Evolutionary conservation across 2,329 filamentous ascomycete genomes (phyloP).

Genomic region (Fusarium nodosum): DNA sequence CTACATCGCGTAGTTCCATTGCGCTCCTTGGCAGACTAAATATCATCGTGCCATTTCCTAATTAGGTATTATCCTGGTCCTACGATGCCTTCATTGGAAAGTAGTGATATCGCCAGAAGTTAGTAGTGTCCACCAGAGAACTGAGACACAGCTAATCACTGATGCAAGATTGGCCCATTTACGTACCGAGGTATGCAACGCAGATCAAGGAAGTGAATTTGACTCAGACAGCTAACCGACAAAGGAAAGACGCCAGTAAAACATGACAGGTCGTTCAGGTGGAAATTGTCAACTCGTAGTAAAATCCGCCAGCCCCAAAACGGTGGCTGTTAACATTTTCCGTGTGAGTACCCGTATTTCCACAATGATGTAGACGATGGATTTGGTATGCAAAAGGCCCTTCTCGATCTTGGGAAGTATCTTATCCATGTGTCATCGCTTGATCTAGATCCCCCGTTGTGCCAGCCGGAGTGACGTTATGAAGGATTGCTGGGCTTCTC

Average conservation of each 20-base stretch:
- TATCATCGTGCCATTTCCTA: not conserved
- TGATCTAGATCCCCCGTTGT: not conserved
- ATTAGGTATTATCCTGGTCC: not conserved
- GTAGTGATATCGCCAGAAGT: not conserved
- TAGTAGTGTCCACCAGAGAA: not conserved
- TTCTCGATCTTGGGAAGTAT: not conserved
- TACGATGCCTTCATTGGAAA: not conserved
- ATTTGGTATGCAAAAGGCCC: not conserved
- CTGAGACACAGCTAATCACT: not conserved
- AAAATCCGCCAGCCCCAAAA: not conserved
- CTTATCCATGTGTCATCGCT: not conserved
- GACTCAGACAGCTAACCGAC: not conserved
- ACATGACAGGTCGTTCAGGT: not conserved
- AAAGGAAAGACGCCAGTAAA: not conserved
- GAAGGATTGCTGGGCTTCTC: not conserved
- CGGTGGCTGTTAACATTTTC: not conserved
- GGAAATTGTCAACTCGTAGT: not conserved
- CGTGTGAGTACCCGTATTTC: not conserved
- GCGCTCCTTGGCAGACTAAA: not conserved
- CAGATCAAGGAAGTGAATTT: not conserved
- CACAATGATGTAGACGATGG: not conserved
- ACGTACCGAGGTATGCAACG: not conserved
- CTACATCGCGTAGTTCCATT: not conserved
- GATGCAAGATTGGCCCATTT: not conserved
- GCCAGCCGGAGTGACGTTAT: not conserved